Evolutionary conservation across 345 rosid species (phyloP).

Genomic region (Dipteronia sinensis): DNA sequence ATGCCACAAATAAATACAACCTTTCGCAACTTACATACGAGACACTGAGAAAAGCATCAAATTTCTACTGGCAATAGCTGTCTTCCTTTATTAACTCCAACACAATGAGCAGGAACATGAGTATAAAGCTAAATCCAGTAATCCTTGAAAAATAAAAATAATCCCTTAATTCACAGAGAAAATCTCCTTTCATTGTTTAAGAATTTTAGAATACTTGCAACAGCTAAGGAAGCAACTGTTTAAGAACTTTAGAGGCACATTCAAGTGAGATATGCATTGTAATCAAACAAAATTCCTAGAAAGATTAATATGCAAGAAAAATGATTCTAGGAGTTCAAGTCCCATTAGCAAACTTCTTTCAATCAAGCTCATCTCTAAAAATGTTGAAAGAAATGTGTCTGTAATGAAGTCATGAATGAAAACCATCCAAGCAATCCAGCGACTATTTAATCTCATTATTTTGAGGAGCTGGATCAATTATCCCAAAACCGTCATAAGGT

Average conservation of each 20-base stretch:
- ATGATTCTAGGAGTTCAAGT: not conserved
- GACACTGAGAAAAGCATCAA: not conserved
- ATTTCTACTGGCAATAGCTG: not conserved
- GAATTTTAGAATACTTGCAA: not conserved
- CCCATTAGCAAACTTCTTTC: not conserved
- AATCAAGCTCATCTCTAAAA: not conserved
- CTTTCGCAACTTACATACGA: not conserved
- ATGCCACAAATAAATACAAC: not conserved
- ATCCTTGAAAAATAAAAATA: not conserved
- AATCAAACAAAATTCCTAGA: not conserved
- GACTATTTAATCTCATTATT: not conserved
- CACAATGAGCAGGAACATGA: not conserved
- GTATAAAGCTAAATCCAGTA: not conserved
- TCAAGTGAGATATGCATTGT: not conserved
- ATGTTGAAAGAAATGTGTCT: not conserved
- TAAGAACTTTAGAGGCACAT: not conserved
- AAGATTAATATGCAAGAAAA: not conserved
- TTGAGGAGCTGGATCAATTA: not conserved
- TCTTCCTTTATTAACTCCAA: not conserved
- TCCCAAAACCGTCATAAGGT: no score
- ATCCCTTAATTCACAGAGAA: not conserved
- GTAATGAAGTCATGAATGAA: not conserved
- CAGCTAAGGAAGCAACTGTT: not conserved
- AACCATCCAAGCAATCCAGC: not conserved
- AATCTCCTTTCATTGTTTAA: not conserved